Evolutionary conservation across 2,329 filamentous ascomycete genomes (phyloP).

Genomic region (Colletotrichum siamense): DNA sequence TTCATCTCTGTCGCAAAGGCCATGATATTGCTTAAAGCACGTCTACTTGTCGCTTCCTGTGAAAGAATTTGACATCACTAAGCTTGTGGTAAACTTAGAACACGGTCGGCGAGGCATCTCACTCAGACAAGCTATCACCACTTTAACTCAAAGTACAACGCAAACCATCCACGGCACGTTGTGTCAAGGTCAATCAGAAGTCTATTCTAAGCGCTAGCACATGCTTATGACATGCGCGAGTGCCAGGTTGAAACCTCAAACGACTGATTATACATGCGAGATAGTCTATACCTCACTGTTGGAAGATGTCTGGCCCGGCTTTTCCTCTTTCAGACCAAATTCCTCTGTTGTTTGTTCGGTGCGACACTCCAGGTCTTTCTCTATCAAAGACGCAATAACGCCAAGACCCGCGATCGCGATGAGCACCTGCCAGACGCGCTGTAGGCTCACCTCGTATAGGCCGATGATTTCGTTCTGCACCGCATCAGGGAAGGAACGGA

Average conservation of each 20-base stretch:
- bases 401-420: conserved; percentile 31
- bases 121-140: too few species aligned
- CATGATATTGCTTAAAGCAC: neutral
- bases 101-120: too few species aligned
- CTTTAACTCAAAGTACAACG: too few species aligned
- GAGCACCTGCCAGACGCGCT: conserved; percentile 33
- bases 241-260: neutral
- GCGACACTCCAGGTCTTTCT: conserved; percentile 28
- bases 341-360: conserved; percentile 18
- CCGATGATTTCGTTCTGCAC: neutral
- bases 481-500: neutral
- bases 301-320: neutral
- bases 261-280: neutral
- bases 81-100: too few species aligned
- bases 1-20: neutral
- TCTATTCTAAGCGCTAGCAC: neutral
- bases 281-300: neutral
- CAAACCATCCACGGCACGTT: too few species aligned
- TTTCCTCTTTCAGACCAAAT: neutral
- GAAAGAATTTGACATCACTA: neutral
- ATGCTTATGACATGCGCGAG: neutral
- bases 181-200: neutral
- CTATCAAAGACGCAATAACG: conserved; percentile 26
- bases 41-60: neutral
- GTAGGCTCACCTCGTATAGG: neutral